Evolutionary conservation across 805 yeast species (phyloP).

Genomic region (Wickerhamomyces tratensis): DNA sequence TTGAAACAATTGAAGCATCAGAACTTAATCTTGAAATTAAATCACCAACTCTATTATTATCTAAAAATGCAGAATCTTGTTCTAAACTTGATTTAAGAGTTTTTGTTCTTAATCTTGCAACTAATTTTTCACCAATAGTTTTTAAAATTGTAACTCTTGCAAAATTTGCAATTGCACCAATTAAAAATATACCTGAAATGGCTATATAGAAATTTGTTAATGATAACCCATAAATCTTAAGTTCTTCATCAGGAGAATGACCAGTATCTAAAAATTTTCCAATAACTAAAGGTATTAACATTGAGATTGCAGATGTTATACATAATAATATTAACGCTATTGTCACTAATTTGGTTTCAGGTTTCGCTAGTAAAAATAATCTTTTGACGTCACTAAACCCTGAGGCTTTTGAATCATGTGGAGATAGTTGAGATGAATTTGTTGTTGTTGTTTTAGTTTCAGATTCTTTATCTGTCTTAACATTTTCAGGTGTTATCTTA

Average conservation of each 20-base stretch:
- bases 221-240: slow-evolving; percentile 46
- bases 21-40: slow-evolving; percentile 79
- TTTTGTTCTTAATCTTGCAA: slow-evolving; percentile 72
- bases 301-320: slow-evolving; percentile 67
- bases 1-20: slow-evolving; percentile 82
- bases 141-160: slow-evolving; percentile 72
- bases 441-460: not conserved
- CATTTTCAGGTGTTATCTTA: too few relatives aligned
- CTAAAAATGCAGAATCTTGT: slow-evolving; percentile 87
- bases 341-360: slow-evolving; percentile 44
- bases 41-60: slow-evolving; percentile 85
- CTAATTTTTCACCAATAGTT: slow-evolving; percentile 77
- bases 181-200: slow-evolving; percentile 49
- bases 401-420: slow-evolving; percentile 24
- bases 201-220: slow-evolving; percentile 54
- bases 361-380: slow-evolving; percentile 44
- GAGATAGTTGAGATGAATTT: slow-evolving; percentile 13
- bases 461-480: not conserved
- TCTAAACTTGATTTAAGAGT: slow-evolving; percentile 67
- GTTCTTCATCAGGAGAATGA: slow-evolving; percentile 17
- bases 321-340: slow-evolving; percentile 57
- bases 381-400: slow-evolving; percentile 28
- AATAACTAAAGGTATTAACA: slow-evolving; percentile 74
- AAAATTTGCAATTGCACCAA: slow-evolving; percentile 74
- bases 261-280: slow-evolving; percentile 74